phyloP scores from a whole-genome alignment of 495 filamentous ascomycete genomes.

The Annulohypoxylon stygium region DNA sequence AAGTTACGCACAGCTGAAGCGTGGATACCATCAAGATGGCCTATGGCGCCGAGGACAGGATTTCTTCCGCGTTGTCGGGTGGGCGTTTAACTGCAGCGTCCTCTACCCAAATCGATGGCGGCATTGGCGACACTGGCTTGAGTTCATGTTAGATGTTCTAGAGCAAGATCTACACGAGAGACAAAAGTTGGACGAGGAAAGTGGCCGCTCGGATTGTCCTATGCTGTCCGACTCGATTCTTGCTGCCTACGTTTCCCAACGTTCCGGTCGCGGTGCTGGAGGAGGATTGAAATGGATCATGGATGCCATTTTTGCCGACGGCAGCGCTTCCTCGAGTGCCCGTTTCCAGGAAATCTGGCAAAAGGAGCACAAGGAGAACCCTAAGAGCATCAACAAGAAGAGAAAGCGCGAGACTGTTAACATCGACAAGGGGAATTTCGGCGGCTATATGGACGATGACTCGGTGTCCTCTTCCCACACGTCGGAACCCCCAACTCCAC shows the following conservation, averaged over 20 bases:
- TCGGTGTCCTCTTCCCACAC: constrained; percentile 49
- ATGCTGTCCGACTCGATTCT: constrained; percentile 54
- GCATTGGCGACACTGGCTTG: constrained; percentile 85
- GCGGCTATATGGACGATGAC: constrained; percentile 58
- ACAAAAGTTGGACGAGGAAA: constrained; percentile 49
- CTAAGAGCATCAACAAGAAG: constrained; percentile 60
- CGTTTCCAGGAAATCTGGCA: constrained; percentile 65
- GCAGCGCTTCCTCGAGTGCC: constrained; percentile 49
- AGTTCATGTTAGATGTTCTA: constrained; percentile 81
- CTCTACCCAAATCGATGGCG: constrained; percentile 78
- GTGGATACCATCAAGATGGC: constrained; percentile 64
- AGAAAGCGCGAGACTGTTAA: constrained; percentile 63
- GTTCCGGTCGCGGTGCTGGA: constrained; percentile 56
- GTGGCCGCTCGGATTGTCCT: constrained; percentile 44
- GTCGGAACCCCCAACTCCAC: constrained; percentile 52
- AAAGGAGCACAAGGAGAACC: constrained; percentile 57
- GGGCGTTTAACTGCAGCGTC: constrained; percentile 93
- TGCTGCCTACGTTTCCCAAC: constrained; percentile 47
- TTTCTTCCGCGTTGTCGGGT: constrained; percentile 91
- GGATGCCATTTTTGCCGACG: constrained; percentile 59
- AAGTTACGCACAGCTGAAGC: constrained; percentile 67
- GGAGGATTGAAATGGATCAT: constrained; percentile 57
- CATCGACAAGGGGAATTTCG: constrained; percentile 61
- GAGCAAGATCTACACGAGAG: constrained; percentile 80
- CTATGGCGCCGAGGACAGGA: constrained; percentile 81